Evolutionary conservation across 2,329 filamentous ascomycete species (phyloP), one percentile per base, ranked within the genome.

Genomic region (Mariannaea sp.): DNA sequence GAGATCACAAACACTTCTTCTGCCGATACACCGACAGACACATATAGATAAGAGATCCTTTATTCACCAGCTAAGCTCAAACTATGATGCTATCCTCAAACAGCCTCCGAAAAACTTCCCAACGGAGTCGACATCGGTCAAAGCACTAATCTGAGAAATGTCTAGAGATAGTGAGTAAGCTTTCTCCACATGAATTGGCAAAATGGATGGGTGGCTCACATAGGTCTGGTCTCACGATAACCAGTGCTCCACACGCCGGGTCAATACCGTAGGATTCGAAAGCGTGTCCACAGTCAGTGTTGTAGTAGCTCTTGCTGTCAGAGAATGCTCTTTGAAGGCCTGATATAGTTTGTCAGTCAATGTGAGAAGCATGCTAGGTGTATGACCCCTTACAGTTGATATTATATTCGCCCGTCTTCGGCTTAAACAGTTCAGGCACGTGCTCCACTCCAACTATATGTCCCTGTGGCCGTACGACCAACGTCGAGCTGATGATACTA

Each of bases 181-280:
- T 7, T 10, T 13, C 9, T 3, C 5, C 17, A 29, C 1, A 4
- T 22, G 4, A 13, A 14, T 1, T 10, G n/a, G 9, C 1, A 6
- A n/a, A 5, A 7, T 1, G 3, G 17, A 12, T 12, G 9, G 6
- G 14, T 9, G 4, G 47, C 60, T 53, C 29, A 65, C 62, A 64
- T 10, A 57, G 20, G 9, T 65, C 62, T 0, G 62, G 62, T 2
- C 62, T 38, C 20, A 65, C 41, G 8, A 65, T 27, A 0, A 57
- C 12, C 7, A 64, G 44, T 1, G 45, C 57, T 1, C 62, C 62
- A 4, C 14, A 27, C 2, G 22, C 26, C 1, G 24, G 9, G 7
- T 54, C n/a, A 4, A 65, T 41, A 2, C 62, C 62, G 5, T 65
- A 64, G 1, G 39, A 46, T 0, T 32, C 3, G 2, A 57, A 64